These are phyloP conservation scores for Neopestalotiopsis rosae DNA, from an alignment of 2,329 filamentous ascomycete species.

Conservation along the genomic window DNA sequence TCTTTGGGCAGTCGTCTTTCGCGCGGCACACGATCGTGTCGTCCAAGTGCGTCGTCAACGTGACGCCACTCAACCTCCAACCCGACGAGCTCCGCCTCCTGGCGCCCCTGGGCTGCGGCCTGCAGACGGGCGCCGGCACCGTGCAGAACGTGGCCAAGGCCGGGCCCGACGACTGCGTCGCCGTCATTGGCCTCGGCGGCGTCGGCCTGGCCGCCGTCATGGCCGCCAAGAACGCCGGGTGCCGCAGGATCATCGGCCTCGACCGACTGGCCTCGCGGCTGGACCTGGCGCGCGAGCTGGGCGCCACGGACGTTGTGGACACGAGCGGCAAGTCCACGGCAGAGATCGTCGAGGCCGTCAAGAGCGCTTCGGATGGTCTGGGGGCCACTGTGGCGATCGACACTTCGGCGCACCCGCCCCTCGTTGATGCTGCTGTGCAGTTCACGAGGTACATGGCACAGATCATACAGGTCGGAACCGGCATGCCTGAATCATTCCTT, in stretches of 20 bases:
- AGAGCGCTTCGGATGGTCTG: slow-evolving; percentile 51
- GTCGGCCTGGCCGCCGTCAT: slow-evolving; percentile 21
- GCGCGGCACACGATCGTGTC: slow-evolving; percentile 20
- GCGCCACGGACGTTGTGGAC: slow-evolving; percentile 52
- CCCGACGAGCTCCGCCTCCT: slow-evolving; percentile 21
- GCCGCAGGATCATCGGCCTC: slow-evolving; percentile 50
- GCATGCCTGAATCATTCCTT: slow-evolving; percentile 47
- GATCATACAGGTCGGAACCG: slow-evolving; percentile 55
- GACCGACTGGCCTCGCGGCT: slow-evolving; percentile 70
- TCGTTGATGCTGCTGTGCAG: slow-evolving; percentile 45
- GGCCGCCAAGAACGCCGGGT: slow-evolving; percentile 17
- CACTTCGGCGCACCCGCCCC: slow-evolving; percentile 50
- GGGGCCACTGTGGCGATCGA: slow-evolving; percentile 54
- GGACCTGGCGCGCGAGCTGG: slow-evolving; percentile 70
- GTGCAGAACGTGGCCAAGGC: slow-evolving; percentile 20
- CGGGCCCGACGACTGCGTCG: slow-evolving; percentile 16
- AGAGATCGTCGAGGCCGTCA: slow-evolving; percentile 50
- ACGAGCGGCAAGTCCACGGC: slow-evolving; percentile 33
- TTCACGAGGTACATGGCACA: slow-evolving; percentile 50
- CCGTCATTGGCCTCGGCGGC: slow-evolving; percentile 21
- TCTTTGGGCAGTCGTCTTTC: slow-evolving; percentile 25
- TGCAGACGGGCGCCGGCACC: slow-evolving; percentile 20
- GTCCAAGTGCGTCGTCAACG: slow-evolving; percentile 19
- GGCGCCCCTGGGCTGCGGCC: slow-evolving; percentile 20
- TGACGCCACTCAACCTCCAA: slow-evolving; percentile 10